Evolutionary conservation across 1,284 basidiomycete species (phyloP).

Genomic region (Anthracocystis panici-leucophaei): DNA sequence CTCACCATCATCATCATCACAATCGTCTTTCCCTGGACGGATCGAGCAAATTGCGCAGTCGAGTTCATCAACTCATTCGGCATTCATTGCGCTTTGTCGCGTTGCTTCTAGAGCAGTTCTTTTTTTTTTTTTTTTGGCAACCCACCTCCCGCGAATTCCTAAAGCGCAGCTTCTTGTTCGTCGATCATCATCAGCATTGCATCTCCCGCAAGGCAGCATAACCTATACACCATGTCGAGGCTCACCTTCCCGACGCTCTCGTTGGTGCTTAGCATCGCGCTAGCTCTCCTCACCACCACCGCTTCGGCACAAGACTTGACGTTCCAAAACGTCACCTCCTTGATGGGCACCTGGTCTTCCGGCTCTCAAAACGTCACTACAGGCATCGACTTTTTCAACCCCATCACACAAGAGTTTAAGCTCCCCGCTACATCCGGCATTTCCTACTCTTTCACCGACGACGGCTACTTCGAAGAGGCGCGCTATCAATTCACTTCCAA

Average conservation of each 20-base stretch:
- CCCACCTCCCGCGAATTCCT: not conserved
- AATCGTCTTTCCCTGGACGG: not conserved
- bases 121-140: not conserved
- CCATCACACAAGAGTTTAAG: constrained; percentile 60
- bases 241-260: constrained; percentile 11
- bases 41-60: not conserved
- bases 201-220: not conserved
- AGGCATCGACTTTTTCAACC: constrained; percentile 67
- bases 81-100: constrained; percentile 3
- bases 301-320: constrained; percentile 21
- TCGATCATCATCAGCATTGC: not conserved
- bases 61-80: not conserved
- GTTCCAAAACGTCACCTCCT: constrained; percentile 43
- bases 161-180: not conserved
- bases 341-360: constrained; percentile 64
- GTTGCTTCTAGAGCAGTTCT: not conserved
- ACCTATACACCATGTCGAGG: constrained; percentile 7
- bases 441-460: constrained; percentile 66
- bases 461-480: constrained; percentile 64
- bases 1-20: constrained; percentile 13
- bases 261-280: constrained; percentile 14
- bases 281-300: not conserved
- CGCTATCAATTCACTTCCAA: constrained; percentile 59
- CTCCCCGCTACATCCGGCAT: constrained; percentile 59
- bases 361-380: constrained; percentile 64